Evolutionary conservation across 192 early-diverging fungal genomes (phyloP), one percentile per base, ranked within the genome.

Genomic region (Backusella macrospora): DNA sequence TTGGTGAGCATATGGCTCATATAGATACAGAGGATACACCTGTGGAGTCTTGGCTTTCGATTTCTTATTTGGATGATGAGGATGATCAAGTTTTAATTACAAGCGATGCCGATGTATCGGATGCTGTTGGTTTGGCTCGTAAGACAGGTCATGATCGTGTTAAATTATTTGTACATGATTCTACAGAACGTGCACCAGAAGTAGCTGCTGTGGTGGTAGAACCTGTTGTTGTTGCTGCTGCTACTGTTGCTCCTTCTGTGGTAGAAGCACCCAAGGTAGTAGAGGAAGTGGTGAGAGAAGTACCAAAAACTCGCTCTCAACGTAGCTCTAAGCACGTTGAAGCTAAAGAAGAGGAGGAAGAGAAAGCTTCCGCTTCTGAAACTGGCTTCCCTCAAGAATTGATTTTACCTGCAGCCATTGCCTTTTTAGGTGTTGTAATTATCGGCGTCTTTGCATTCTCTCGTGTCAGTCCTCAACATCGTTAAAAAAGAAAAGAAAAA

Each of bases 41-140:
- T 12, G 21, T 59, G 0, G 52, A 59, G 3, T 59, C 52, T 4
- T 79, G 78, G 74, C 62, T 83, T 70, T 62, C 83, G 0, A 81
- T 92, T 26, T 86, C 87, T 1, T 98, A 96, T 64, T 81, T 92
- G 70, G 96, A 98, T 77, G 96, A 98, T 63, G 96, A 98, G 39
- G 91, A 90, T 46, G 96, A 98, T 78, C 72, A 85, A 66, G 91
- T 98, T 14, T 79, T 90, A 63, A 84, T 98, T 46, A 85, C 87
- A 18, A 80, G 85, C n/a, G 88, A 92, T 44, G 77, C 85, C 1
- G 96, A 96, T 76, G 81, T 98, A 73, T 79, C 84, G 34, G 93
- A 96, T 59, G 96, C 96, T 8, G 90, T 96, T 0, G 80, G 83
- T 21, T 85, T 94, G 82, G 94, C 96, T 64, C 85, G 85, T 63